Percentiles rank a stretch among this genome's conserved stretches.
Conservation (phyloP, 2,329 filamentous ascomycete species). For the Escovopsis sp. region DNA sequence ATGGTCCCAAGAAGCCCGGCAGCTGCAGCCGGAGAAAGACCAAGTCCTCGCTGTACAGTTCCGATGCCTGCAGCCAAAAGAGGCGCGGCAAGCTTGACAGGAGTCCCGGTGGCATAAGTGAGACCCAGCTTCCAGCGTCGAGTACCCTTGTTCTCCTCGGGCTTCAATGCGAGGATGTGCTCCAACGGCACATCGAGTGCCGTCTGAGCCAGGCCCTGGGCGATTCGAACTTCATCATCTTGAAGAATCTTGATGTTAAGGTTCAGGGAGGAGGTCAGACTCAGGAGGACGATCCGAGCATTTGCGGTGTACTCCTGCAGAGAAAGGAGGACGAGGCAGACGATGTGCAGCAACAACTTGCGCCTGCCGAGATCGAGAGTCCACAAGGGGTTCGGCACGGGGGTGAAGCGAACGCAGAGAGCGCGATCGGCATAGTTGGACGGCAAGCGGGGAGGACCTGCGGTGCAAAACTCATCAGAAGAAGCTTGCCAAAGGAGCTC, state of each 20-base stretch:
- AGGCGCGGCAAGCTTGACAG: constrained; percentile 57
- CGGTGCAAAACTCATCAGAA: not conserved
- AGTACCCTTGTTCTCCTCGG: constrained; percentile 47
- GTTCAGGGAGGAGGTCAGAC: constrained; percentile 55
- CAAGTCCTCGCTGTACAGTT: constrained; percentile 59
- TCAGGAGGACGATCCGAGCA: constrained; percentile 54
- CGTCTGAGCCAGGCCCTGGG: constrained; percentile 56
- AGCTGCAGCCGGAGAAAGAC: constrained; percentile 57
- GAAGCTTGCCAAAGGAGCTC: too few relatives aligned
- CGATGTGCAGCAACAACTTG: constrained; percentile 52
- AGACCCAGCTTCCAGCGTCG: constrained; percentile 58
- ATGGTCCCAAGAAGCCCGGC: constrained; percentile 67
- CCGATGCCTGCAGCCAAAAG: constrained; percentile 68
- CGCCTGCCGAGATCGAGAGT: constrained; percentile 44
- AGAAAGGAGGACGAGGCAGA: constrained; percentile 59
- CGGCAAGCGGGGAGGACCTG: constrained; percentile 25
- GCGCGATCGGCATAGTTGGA: constrained; percentile 29
- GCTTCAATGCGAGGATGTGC: constrained; percentile 16
- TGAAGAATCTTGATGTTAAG: constrained; percentile 49
- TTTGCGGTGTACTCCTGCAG: constrained; percentile 64
- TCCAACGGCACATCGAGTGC: constrained; percentile 34
- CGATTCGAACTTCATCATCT: constrained; percentile 60
- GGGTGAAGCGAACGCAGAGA: constrained; percentile 37
- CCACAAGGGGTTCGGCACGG: constrained; percentile 44
- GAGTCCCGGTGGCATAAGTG: constrained; percentile 29